A percentile compares a stretch with the other conserved stretches of the same genome.
Conservation (phyloP, 1,284 basidiomycete species). For the Schizopora paradoxa region DNA sequence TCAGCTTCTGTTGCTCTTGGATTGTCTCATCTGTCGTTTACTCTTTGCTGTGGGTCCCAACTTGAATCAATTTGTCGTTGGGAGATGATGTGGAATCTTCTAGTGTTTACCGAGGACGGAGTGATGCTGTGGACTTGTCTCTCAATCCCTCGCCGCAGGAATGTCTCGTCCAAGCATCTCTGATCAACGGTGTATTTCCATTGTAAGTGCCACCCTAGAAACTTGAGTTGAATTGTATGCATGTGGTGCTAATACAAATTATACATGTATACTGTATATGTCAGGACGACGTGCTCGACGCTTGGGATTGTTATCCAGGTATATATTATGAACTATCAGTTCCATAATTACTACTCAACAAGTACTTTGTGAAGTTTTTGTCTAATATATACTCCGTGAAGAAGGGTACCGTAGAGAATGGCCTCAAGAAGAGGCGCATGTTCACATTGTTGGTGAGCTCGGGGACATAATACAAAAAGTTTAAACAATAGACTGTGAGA, state of each 20-base stretch:
- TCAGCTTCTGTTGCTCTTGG: slow-evolving; percentile 17
- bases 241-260: neutral
- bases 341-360: no score
- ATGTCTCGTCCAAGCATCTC: slow-evolving; percentile 16
- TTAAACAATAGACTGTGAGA: no score
- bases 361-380: no score
- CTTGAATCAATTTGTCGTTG: neutral
- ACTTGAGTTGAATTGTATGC: neutral
- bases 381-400: no score
- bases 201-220: slow-evolving; percentile 6
- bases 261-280: neutral
- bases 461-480: no score
- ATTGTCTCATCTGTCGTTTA: slow-evolving; percentile 17
- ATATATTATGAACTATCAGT: no score
- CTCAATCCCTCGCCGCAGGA: slow-evolving; percentile 9
- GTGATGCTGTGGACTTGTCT: slow-evolving; percentile 8
- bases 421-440: no score
- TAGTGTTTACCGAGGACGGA: slow-evolving; percentile 17
- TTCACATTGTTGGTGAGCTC: no score
- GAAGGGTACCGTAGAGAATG: no score
- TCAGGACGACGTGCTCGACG: slow-evolving; percentile 11
- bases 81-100: neutral
- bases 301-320: slow-evolving; percentile 16
- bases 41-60: slow-evolving; percentile 13
- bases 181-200: slow-evolving; percentile 14